Percentiles rank a stretch among this genome's conserved stretches.
These are phyloP conservation scores for Pseudocercospora eumusae DNA, from an alignment of 2,329 filamentous ascomycete genomes.

Conservation along the genomic window DNA sequence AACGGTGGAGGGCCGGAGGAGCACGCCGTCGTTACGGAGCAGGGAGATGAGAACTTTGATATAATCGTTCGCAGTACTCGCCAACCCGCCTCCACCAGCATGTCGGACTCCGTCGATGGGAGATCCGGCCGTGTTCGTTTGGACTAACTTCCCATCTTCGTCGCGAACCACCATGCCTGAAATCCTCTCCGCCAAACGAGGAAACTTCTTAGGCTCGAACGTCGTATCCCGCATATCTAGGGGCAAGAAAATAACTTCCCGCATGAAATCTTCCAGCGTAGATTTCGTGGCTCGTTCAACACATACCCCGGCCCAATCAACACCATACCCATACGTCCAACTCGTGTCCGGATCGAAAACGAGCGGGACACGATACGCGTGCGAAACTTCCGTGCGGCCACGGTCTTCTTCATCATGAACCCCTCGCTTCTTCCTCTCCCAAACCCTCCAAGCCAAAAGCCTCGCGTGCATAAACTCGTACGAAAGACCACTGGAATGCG, in stretches of 20 bases:
- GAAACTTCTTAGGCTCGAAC: conserved; percentile 32
- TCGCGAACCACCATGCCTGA: conserved; percentile 29
- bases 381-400: conserved; percentile 15
- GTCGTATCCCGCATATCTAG: conserved; percentile 44
- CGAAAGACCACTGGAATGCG: conserved; percentile 52
- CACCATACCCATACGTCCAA: conserved; percentile 53
- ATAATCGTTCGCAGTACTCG: conserved; percentile 44
- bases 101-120: conserved; percentile 31
- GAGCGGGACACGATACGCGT: conserved; percentile 48
- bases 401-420: no score
- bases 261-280: conserved; percentile 49
- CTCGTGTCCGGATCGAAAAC: conserved; percentile 53
- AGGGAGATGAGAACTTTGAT: conserved; percentile 51
- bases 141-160: conserved; percentile 27
- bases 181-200: conserved; percentile 22
- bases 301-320: conserved; percentile 57
- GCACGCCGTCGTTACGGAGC: conserved; percentile 50
- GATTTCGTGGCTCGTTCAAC: conserved; percentile 51
- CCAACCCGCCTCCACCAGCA: conserved; percentile 35
- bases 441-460: background rate
- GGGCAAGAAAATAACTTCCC: conserved; percentile 48
- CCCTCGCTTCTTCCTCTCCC: no score
- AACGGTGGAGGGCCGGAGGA: conserved; percentile 48
- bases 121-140: no score
- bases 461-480: conserved; percentile 47